Percentiles rank a stretch among this genome's conserved stretches.
phyloP scores from a whole-genome alignment of 2,329 filamentous ascomycete genomes.

The Trichoderma oligosporum region DNA sequence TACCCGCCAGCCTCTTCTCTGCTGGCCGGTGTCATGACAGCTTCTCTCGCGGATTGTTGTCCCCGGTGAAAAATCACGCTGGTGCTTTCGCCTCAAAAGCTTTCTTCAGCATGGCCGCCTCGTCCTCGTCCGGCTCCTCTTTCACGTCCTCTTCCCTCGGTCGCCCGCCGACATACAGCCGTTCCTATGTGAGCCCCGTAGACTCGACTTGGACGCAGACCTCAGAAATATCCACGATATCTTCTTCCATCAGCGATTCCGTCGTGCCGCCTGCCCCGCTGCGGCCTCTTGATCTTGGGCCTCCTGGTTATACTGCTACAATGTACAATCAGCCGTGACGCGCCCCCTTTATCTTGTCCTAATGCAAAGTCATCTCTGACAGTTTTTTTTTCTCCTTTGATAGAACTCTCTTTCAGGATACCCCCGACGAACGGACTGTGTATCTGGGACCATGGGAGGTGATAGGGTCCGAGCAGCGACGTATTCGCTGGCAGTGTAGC shows the following conservation, averaged over 20 bases:
- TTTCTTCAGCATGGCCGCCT: constrained; percentile 36
- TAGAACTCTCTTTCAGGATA: constrained; percentile 51
- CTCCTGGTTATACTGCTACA: constrained; percentile 52
- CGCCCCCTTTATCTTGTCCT: neutral
- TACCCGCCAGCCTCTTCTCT: constrained; percentile 7
- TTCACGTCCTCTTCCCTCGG: constrained; percentile 45
- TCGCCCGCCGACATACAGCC: constrained; percentile 40
- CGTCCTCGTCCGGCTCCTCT: constrained; percentile 47
- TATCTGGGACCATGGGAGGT: constrained; percentile 54
- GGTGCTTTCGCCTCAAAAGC: neutral
- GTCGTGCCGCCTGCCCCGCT: constrained; percentile 38
- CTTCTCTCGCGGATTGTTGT: constrained; percentile 9
- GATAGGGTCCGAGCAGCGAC: constrained; percentile 44
- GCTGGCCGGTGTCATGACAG: constrained; percentile 20
- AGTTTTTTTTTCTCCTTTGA: constrained; percentile 20
- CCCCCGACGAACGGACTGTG: constrained; percentile 46
- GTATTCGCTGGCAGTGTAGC: constrained; percentile 51
- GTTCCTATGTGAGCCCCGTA: constrained; percentile 41
- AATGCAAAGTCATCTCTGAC: constrained; percentile 18
- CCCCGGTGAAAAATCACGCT: too few relatives aligned
- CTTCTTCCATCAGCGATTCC: constrained; percentile 38
- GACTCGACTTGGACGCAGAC: constrained; percentile 47
- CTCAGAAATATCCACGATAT: constrained; percentile 43
- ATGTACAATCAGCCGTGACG: constrained; percentile 38
- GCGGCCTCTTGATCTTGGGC: constrained; percentile 48